These are phyloP conservation scores for Platismatia glauca DNA, from an alignment of 495 filamentous ascomycete species.

Conservation along the genomic window DNA sequence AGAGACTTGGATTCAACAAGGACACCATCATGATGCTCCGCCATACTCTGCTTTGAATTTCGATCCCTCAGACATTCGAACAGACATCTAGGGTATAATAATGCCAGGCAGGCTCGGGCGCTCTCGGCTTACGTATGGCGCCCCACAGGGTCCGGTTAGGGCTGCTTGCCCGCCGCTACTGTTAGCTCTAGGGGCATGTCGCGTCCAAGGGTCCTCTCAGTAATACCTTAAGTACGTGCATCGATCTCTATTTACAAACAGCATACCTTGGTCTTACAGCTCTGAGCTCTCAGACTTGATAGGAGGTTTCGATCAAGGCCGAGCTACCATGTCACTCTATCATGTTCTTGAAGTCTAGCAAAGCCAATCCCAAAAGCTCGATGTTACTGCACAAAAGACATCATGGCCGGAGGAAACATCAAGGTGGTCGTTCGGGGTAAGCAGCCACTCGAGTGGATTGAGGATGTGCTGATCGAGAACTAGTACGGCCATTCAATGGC, in stretches of 20 bases:
- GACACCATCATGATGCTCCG: constrained; percentile 1
- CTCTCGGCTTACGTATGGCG: background rate
- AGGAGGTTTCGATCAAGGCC: background rate
- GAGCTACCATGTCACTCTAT: background rate
- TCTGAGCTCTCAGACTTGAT: background rate
- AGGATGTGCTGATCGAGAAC: constrained; percentile 77
- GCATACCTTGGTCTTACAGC: background rate
- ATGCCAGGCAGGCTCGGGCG: background rate
- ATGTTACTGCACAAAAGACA: constrained; percentile 9
- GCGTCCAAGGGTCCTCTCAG: background rate
- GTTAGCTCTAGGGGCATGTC: background rate
- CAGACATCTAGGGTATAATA: background rate
- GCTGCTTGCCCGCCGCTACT: background rate
- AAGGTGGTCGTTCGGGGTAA: constrained; percentile 88
- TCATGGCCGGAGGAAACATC: constrained; percentile 64
- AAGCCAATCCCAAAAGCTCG: constrained; percentile 1
- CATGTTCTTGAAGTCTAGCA: background rate
- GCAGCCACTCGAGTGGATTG: constrained; percentile 26
- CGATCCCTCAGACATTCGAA: no score
- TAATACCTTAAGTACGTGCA: no score
- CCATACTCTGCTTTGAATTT: background rate
- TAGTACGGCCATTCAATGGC: constrained; percentile 52
- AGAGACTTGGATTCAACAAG: background rate
- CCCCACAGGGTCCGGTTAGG: background rate
- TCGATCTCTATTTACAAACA: background rate